Percentiles rank a stretch among this genome's conserved stretches.
phyloP scores from a whole-genome alignment of 805 yeast genomes.

The Lachancea sp. region DNA sequence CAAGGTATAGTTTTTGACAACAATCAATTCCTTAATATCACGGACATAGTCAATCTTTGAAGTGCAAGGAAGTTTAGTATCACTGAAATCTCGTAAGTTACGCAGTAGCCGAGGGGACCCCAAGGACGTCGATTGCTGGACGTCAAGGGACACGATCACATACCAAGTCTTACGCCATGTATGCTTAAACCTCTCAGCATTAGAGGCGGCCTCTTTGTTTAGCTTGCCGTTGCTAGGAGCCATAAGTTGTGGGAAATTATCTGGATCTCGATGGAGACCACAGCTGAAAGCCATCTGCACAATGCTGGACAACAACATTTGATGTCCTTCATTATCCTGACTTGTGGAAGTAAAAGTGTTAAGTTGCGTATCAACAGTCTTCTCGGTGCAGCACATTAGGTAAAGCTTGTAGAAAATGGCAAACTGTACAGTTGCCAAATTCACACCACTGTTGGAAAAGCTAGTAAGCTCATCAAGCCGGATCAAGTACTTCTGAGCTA shows the following conservation, averaged over 20 bases:
- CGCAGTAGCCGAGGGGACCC: constrained; percentile 38
- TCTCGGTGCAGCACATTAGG: constrained; percentile 50
- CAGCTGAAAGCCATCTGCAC: constrained; percentile 62
- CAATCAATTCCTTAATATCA: constrained; percentile 40
- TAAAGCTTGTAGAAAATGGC: constrained; percentile 52
- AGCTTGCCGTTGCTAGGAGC: constrained; percentile 15
- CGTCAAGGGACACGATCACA: constrained; percentile 39
- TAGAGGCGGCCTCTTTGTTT: constrained; percentile 23
- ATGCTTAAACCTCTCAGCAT: constrained; percentile 37
- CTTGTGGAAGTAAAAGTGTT: constrained; percentile 18
- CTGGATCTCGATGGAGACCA: constrained; percentile 67
- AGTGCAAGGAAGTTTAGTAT: constrained; percentile 40
- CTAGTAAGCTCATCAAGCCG: constrained; percentile 33
- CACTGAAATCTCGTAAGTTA: constrained; percentile 36
- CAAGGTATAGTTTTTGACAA: constrained; percentile 42
- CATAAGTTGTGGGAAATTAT: constrained; percentile 40
- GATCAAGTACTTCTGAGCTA: constrained; percentile 28
- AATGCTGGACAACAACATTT: constrained; percentile 48
- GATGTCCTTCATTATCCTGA: constrained; percentile 52
- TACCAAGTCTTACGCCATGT: constrained; percentile 57
- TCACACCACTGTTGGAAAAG: constrained; percentile 30
- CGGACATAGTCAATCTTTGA: constrained; percentile 33
- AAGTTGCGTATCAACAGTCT: constrained; percentile 15
- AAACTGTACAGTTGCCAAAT: constrained; percentile 46
- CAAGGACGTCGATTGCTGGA: constrained; percentile 37